A percentile compares a stretch with the other conserved stretches of the same genome.
These are phyloP conservation scores for Ricinus communis DNA, from an alignment of 345 rosid genomes.

Conservation along the genomic window DNA sequence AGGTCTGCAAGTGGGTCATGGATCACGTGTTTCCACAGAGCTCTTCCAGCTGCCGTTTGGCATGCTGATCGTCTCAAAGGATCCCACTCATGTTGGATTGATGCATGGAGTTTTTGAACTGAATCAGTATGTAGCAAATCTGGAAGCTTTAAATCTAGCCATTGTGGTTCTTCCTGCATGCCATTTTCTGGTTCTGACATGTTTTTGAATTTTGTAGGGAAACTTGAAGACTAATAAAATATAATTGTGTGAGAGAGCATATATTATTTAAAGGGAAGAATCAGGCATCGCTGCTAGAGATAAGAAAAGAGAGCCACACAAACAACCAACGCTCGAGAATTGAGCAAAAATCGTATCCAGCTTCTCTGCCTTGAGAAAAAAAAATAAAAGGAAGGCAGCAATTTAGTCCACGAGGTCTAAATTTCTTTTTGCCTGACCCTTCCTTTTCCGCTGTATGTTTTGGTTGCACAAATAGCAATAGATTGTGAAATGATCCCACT, in stretches of 20 bases:
- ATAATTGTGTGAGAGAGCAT: conserved; percentile 24
- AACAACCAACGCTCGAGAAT: conserved; percentile 57
- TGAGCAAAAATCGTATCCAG: conserved; percentile 50
- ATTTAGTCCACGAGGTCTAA: conserved; percentile 53
- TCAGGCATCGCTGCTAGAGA: conserved; percentile 39
- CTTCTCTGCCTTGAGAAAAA: conserved; percentile 36
- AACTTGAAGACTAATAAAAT: conserved; percentile 21
- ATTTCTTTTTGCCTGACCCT: conserved; percentile 25
- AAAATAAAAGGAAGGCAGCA: conserved; percentile 38
- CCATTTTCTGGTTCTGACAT: conserved; percentile 49
- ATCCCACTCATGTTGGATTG: conserved; percentile 68
- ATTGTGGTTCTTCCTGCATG: conserved; percentile 35
- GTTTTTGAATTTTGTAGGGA: conserved; percentile 13
- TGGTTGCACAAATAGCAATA: conserved; percentile 13
- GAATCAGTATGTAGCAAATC: conserved; percentile 38
- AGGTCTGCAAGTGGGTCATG: conserved; percentile 75
- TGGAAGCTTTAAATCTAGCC: conserved; percentile 64
- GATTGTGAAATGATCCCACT: conserved; percentile 30
- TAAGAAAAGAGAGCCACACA: conserved; percentile 99
- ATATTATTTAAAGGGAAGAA: conserved; percentile 23
- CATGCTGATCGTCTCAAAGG: conserved; percentile 68
- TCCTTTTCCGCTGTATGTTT: conserved; percentile 41
- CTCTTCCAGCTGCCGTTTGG: conserved; percentile 92
- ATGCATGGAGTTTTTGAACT: conserved; percentile 58
- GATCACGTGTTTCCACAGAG: conserved; percentile 79